Evolutionary conservation across 2,329 filamentous ascomycete species (phyloP).

Genomic region (Pochonia chlamydosporia): DNA sequence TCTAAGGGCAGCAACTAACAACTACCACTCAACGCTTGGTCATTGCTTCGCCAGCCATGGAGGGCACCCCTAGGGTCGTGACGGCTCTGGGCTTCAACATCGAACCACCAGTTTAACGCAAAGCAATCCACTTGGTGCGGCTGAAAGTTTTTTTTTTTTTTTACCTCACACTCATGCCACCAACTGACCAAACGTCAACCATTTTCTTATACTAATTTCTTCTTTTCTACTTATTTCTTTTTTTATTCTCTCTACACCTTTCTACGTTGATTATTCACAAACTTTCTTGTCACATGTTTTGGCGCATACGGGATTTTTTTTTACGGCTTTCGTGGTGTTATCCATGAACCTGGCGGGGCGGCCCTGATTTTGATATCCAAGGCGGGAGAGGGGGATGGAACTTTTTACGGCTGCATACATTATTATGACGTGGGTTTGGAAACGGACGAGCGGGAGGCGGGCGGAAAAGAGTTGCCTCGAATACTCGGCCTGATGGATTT

Average conservation of each 20-base stretch:
- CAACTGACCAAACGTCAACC: background rate
- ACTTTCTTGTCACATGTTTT: constrained; percentile 5
- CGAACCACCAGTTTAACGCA: background rate
- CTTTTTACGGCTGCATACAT: constrained; percentile 6
- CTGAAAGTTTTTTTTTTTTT: background rate
- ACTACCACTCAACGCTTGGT: background rate
- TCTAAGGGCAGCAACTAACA: background rate
- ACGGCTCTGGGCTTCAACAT: background rate
- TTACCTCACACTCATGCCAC: background rate
- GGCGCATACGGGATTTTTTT: constrained; percentile 5
- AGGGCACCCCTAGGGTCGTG: background rate
- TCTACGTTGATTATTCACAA: background rate
- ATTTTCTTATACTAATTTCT: constrained; percentile 1
- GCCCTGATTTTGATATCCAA: constrained; percentile 9
- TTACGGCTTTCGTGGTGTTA: background rate
- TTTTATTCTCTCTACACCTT: background rate
- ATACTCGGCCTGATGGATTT: background rate
- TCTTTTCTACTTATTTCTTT: background rate
- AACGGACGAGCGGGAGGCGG: background rate
- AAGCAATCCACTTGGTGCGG: background rate
- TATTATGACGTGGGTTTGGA: background rate
- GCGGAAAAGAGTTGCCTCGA: background rate
- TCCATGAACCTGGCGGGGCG: background rate
- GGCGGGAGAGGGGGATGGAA: background rate
- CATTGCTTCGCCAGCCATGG: background rate